These are phyloP conservation scores for Colletotrichum sp. DNA, from an alignment of 2,329 filamentous ascomycete species.

Conservation along the genomic window DNA sequence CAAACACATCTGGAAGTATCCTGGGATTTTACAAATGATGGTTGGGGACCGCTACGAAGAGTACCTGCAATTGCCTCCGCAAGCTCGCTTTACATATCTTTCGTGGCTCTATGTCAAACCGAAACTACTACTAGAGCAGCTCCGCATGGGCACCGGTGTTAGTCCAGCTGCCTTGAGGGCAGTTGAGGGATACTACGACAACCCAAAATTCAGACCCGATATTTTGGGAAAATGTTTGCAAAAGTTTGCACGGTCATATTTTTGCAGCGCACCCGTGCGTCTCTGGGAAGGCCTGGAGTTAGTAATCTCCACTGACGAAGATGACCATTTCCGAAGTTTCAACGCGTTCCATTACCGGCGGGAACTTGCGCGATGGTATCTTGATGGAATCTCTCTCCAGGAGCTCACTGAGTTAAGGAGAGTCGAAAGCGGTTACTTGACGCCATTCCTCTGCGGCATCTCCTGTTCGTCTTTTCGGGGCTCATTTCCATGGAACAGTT, in stretches of 20 bases:
- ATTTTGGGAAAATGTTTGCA: too few species aligned
- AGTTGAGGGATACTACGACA: background rate
- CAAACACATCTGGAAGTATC: rapidly evolving
- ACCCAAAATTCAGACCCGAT: too few species aligned
- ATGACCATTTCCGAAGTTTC: too few species aligned
- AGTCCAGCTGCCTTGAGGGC: background rate
- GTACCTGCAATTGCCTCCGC: background rate
- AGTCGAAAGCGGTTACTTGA: background rate
- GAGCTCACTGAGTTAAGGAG: background rate
- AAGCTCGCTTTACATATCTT: background rate
- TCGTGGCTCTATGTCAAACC: rapidly evolving
- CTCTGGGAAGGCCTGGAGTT: too few species aligned
- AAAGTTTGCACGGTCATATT: background rate
- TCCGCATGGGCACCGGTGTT: rapidly evolving
- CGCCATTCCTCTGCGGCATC: background rate
- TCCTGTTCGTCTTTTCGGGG: too few species aligned
- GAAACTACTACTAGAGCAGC: background rate
- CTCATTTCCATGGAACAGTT: too few species aligned
- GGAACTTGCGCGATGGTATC: background rate
- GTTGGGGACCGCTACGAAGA: background rate
- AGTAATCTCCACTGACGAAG: too few species aligned
- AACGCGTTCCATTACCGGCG: background rate
- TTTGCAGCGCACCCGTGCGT: too few species aligned
- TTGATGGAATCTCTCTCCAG: background rate
- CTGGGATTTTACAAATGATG: background rate